phyloP scores from a whole-genome alignment of 306 rosid species.

The Arachis hypogaea region DNA sequence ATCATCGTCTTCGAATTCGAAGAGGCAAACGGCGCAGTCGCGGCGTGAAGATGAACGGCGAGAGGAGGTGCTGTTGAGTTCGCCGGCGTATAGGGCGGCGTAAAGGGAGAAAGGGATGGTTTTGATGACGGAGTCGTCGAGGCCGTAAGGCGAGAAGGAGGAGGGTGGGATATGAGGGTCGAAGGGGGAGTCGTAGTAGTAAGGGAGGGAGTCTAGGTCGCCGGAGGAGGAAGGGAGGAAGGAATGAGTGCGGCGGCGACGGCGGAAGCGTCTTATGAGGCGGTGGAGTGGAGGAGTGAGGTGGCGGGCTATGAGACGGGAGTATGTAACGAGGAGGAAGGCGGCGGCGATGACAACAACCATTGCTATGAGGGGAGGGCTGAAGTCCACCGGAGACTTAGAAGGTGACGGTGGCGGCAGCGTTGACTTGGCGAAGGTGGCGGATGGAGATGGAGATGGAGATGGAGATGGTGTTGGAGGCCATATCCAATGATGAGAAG shows the following conservation, averaged over 20 bases:
- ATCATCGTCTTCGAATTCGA: constrained; percentile 82
- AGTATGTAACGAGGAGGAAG: constrained; percentile 76
- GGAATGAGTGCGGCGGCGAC: constrained; percentile 49
- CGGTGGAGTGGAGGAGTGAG: constrained; percentile 60
- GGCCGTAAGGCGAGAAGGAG: constrained; percentile 72
- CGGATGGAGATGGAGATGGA: not conserved
- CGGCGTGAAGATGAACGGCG: constrained; percentile 38
- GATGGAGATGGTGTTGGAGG: constrained; percentile 6
- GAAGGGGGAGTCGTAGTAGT: constrained; percentile 70
- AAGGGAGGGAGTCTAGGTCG: constrained; percentile 77
- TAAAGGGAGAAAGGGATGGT: constrained; percentile 84
- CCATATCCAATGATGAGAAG: constrained; percentile 7
- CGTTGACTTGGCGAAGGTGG: constrained; percentile 27
- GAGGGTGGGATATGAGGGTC: constrained; percentile 46
- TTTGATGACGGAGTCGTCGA: constrained; percentile 85
- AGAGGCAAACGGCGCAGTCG: constrained; percentile 88
- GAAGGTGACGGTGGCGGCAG: constrained; percentile 40
- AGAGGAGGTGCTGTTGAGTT: not conserved
- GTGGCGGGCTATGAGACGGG: constrained; percentile 87
- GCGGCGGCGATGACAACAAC: constrained; percentile 88
- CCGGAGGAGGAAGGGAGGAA: constrained; percentile 64
- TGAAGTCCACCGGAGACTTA: constrained; percentile 70
- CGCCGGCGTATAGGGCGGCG: constrained; percentile 43
- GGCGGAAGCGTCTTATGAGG: constrained; percentile 52
- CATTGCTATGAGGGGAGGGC: constrained; percentile 90